Base-by-base conservation (phyloP, 768 basidiomycete genomes). In the Pleurotus pulmonarius region DNA sequence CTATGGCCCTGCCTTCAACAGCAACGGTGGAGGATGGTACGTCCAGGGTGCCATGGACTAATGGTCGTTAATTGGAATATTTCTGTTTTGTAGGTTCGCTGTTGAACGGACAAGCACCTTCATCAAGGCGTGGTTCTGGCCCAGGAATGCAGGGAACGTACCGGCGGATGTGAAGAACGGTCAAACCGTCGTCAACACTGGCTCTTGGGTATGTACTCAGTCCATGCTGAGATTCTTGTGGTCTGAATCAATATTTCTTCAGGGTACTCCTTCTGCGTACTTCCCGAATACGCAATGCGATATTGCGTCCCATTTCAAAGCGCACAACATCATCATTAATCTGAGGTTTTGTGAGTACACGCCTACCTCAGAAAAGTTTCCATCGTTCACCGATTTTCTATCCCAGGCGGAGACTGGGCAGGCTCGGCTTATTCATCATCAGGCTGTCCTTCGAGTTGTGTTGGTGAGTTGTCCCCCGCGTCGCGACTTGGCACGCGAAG, bases 71-170 rank as follows among this genome's bases (percentile, higher is more conserved):
- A 11, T 34, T 34, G 29, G 3, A 11, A 34, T 34, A 34, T 34
- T 34, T 34, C 1, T 25, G 20, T 54, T 53, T 4, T 52, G 29
- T 20, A 83, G 77, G 75, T 83, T 78, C 63, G 85, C 79, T 1
- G 71, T 84, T 61, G 82, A 83, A 62, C 76, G 83, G 40, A 78
- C 79, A 1, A 59, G 67, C 11, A 59, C 56, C 11, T 75, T 73
- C 60, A 80, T 88, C 61, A 82, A 79, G 56, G 73, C 85, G 34
- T 88, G 82, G 79, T 86, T 84, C 71, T 88, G 85, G 84, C 67
- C 79, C 1, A 70, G 84, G 18, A 69, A 72, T 57, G 72, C 67
- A 55, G 60, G 58, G 6, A 57, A 58, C 49, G 71, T 80, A 18
- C 83, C 81, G 8, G 40, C 51, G 0, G 81, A 82, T 24, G 68